phyloP scores from a whole-genome alignment of 176 grass and related monocot genomes.

The Triticum urartu region DNA sequence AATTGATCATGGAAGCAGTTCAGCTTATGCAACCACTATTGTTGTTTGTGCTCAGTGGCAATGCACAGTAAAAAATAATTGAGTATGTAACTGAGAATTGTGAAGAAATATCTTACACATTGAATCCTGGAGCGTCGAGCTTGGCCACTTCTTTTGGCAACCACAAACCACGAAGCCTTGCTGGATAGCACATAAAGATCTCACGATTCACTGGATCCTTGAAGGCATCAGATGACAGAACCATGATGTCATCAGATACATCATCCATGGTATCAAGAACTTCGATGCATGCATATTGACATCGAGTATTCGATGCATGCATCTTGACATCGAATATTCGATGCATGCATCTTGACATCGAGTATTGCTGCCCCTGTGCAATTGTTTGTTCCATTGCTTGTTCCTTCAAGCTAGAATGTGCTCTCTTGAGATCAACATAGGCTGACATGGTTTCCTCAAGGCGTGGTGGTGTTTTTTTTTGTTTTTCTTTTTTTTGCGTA shows the following conservation, averaged over 20 bases:
- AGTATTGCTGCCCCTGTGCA: neutral
- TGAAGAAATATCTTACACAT: neutral
- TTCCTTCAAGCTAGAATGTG: neutral
- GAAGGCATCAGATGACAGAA: neutral
- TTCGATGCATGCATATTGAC: neutral
- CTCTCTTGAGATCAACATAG: neutral
- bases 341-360: neutral
- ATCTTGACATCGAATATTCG: neutral
- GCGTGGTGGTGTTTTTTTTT: too few species aligned
- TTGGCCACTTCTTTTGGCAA: conserved; percentile 20
- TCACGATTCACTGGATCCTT: conserved; percentile 1
- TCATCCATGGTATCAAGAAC: neutral
- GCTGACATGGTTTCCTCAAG: neutral
- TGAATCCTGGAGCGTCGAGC: neutral
- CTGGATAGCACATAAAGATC: conserved; percentile 6
- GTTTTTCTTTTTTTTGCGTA: neutral
- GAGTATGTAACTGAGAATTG: neutral
- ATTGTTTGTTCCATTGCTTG: neutral
- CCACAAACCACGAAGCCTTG: conserved; percentile 18
- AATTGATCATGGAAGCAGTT: neutral
- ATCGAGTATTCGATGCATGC: neutral
- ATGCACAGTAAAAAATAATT: neutral
- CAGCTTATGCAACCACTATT: neutral
- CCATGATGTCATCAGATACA: conserved; percentile 11
- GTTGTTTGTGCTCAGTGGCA: neutral